Evolutionary conservation across 2,329 filamentous ascomycete genomes (phyloP).

Genomic region (Botrytis cinerea): DNA sequence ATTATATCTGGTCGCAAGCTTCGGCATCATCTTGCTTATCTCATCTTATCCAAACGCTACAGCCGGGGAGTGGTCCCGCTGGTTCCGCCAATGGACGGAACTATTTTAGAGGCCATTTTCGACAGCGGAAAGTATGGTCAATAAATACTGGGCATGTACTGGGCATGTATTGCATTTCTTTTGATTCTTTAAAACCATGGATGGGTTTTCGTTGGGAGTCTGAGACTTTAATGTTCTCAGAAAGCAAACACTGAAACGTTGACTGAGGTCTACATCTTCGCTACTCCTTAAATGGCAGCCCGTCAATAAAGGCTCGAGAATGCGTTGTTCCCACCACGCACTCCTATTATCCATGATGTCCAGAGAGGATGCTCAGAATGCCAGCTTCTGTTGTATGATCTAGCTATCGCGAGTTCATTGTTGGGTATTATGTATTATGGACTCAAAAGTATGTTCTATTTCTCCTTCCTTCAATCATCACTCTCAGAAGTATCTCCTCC

Average conservation of each 20-base stretch:
- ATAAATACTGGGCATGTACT: neutral
- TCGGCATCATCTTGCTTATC: conserved; percentile 8
- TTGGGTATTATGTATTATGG: neutral
- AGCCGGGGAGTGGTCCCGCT: neutral
- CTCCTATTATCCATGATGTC: neutral
- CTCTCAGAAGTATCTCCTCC: neutral
- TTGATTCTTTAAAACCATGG: neutral
- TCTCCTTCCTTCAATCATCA: neutral
- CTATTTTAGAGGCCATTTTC: neutral
- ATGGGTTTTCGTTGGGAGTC: neutral
- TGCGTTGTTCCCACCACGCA: neutral
- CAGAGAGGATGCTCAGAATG: neutral
- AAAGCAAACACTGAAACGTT: neutral
- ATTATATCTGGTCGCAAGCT: conserved; percentile 11
- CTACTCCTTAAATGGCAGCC: neutral
- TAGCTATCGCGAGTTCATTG: neutral
- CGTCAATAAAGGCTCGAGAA: neutral
- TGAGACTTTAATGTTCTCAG: neutral
- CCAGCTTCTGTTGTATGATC: neutral
- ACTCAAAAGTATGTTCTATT: neutral
- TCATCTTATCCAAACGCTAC: neutral
- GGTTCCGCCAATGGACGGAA: neutral
- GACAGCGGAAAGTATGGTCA: neutral
- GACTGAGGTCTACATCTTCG: neutral
- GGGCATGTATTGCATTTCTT: neutral